Evolutionary conservation across 805 yeast genomes (phyloP).

Genomic region (Pichia phayaonensis): DNA sequence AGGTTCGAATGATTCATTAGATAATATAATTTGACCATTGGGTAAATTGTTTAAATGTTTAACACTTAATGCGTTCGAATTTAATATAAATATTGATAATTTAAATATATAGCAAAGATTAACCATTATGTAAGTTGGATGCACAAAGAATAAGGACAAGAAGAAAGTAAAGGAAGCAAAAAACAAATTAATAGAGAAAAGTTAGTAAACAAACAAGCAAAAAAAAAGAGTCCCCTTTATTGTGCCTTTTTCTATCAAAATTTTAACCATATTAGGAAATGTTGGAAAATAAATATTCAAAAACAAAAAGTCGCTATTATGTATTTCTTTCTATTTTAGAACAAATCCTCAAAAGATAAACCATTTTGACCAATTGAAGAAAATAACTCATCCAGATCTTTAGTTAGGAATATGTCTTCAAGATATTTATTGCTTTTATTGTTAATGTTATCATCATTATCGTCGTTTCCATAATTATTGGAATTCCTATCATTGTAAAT

Average conservation of each 20-base stretch:
- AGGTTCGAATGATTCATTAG: neutral
- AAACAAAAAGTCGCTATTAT: too few species aligned
- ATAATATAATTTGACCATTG: neutral
- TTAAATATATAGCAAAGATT: neutral
- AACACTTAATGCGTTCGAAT: neutral
- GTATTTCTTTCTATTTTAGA: too few species aligned
- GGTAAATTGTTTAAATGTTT: neutral
- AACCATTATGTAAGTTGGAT: neutral
- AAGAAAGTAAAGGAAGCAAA: too few species aligned
- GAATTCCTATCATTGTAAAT: neutral
- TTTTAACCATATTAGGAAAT: neutral
- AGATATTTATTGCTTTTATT: neutral
- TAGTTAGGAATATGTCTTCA: neutral
- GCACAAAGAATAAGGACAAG: neutral
- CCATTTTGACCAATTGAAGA: neutral
- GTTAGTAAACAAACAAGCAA: neutral
- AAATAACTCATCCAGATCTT: neutral
- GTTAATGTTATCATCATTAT: neutral
- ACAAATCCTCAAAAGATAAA: neutral
- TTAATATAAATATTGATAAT: neutral
- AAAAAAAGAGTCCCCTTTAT: too few species aligned
- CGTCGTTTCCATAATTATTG: neutral
- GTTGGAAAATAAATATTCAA: too few species aligned
- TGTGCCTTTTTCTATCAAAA: neutral
- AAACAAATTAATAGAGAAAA: too few species aligned